Base-by-base conservation (phyloP, 1,284 basidiomycete genomes). In the Pseudozyma flocculosa region DNA sequence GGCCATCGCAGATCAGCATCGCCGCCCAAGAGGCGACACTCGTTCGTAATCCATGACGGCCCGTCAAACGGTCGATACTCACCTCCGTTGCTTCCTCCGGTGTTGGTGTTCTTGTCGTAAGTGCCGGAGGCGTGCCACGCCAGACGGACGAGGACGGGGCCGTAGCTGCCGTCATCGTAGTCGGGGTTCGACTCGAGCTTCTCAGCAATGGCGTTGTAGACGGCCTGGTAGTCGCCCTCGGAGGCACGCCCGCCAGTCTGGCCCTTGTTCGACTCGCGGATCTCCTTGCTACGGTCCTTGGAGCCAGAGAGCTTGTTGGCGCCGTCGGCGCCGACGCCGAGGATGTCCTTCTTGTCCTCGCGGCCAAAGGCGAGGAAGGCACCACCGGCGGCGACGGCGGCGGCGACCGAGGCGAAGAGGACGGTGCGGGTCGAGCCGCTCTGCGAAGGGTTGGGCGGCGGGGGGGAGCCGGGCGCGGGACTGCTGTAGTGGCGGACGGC, bases 41-140 rank as follows among this genome's bases (percentile, higher is more conserved):
- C n/a, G n/a, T n/a, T n/a, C n/a, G n/a, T n/a, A n/a, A n/a, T n/a
- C n/a, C n/a, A n/a, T n/a, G n/a, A n/a, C n/a, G n/a, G n/a, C n/a
- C n/a, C n/a, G n/a, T n/a, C n/a, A n/a, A n/a, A n/a, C n/a, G n/a
- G n/a, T n/a, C n/a, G n/a, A n/a, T n/a, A 29, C 26, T 29, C 26
- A 29, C 26, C 26, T 43, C 70, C 72, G 61, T 76, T 76, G 50
- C 80, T 81, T 77, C 93, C 93, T 64, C 94, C 93, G 18, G 90
- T 88, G 67, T 86, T 86, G 66, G 85, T 82, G 2, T 87, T 84
- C 83, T 92, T 91, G 68, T 61, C 60, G 57, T 75, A 76, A 29
- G 93, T 96, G 45, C 93, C 93, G 43, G 89, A 88, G 13, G 87
- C 78, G 75, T 83, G 82, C 82, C 93, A 96, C 24, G 92, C 93